Percentiles rank a stretch among this genome's conserved stretches.
Conservation (phyloP, 2,329 filamentous ascomycete species). For the Hawksworthiomyces lignivorus region DNA sequence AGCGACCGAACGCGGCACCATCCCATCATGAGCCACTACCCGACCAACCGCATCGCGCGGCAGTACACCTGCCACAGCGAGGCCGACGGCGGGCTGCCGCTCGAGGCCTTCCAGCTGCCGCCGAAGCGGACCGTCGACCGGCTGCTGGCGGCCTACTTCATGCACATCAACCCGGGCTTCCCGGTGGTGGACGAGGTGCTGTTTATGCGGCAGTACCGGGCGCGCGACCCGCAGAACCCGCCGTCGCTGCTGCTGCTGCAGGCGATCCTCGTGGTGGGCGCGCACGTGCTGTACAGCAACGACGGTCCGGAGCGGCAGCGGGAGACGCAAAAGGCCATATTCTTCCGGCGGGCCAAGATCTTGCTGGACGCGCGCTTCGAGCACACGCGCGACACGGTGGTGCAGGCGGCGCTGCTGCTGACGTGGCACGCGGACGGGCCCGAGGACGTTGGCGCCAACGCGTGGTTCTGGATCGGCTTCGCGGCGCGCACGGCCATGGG, state of each 20-base stretch:
- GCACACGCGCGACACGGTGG: slow-evolving; percentile 1
- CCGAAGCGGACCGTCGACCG: slow-evolving; percentile 1
- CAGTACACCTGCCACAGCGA: not conserved
- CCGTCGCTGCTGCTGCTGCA: slow-evolving; percentile 1
- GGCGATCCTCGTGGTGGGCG: not conserved
- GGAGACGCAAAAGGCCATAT: slow-evolving; percentile 1
- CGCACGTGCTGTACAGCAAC: not conserved
- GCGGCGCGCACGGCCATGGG: slow-evolving; percentile 5
- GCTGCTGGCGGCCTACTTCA: slow-evolving; percentile 3
- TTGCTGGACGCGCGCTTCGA: slow-evolving; percentile 5
- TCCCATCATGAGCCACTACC: too few relatives aligned
- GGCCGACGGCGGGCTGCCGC: not conserved
- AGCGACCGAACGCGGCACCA: too few relatives aligned
- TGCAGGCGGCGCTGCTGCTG: slow-evolving; percentile 5
- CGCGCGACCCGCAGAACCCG: not conserved
- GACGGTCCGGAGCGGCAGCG: not conserved
- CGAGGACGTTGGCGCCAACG: slow-evolving; percentile 6
- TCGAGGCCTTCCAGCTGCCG: slow-evolving; percentile 7
- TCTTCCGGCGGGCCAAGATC: slow-evolving; percentile 7
- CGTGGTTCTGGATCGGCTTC: slow-evolving; percentile 7
- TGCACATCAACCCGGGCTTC: slow-evolving; percentile 6
- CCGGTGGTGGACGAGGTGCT: not conserved
- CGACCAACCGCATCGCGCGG: too few relatives aligned
- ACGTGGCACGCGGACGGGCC: slow-evolving; percentile 6
- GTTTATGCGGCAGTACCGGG: slow-evolving; percentile 1